Evolutionary conservation across 2,329 filamentous ascomycete genomes (phyloP).

Genomic region (Conoideocrella luteorostrata): DNA sequence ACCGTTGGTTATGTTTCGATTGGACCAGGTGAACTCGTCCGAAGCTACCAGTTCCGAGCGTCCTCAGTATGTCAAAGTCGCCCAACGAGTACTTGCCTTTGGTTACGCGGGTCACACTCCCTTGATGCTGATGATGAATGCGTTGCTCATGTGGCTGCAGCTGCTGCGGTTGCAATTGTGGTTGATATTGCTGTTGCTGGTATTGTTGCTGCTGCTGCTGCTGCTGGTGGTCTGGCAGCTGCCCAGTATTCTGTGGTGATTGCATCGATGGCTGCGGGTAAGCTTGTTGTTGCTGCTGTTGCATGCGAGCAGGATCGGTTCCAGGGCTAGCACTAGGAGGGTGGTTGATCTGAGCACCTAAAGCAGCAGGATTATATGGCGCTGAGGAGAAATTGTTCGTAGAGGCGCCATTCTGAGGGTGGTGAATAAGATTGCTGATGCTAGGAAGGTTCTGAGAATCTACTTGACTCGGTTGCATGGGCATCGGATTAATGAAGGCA

Average conservation of each 20-base stretch:
- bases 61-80: slow-evolving; percentile 87
- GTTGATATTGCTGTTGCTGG: slow-evolving; percentile 17
- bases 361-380: slow-evolving; percentile 19
- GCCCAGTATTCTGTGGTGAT: slow-evolving; percentile 11
- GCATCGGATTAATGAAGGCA: slow-evolving; percentile 19
- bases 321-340: slow-evolving; percentile 30
- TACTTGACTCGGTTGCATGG: slow-evolving; percentile 25
- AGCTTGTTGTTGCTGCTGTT: slow-evolving; percentile 31
- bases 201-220: slow-evolving; percentile 15
- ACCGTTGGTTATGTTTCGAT: slow-evolving; percentile 95
- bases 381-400: slow-evolving; percentile 20
- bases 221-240: slow-evolving; percentile 20
- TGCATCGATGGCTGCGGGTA: slow-evolving; percentile 23
- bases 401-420: slow-evolving; percentile 35
- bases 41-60: slow-evolving; percentile 93
- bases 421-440: slow-evolving; percentile 78
- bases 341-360: slow-evolving; percentile 18
- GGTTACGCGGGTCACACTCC: slow-evolving; percentile 55
- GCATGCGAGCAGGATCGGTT: slow-evolving; percentile 26
- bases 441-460: slow-evolving; percentile 67
- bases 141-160: slow-evolving; percentile 21
- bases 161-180: slow-evolving; percentile 18
- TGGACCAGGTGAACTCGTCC: slow-evolving; percentile 94
- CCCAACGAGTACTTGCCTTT: slow-evolving; percentile 95
- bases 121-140: slow-evolving; percentile 25